Evolutionary conservation across 768 basidiomycete genomes (phyloP), one percentile per base, ranked within the genome.

Genomic region (Epithele typhae): DNA sequence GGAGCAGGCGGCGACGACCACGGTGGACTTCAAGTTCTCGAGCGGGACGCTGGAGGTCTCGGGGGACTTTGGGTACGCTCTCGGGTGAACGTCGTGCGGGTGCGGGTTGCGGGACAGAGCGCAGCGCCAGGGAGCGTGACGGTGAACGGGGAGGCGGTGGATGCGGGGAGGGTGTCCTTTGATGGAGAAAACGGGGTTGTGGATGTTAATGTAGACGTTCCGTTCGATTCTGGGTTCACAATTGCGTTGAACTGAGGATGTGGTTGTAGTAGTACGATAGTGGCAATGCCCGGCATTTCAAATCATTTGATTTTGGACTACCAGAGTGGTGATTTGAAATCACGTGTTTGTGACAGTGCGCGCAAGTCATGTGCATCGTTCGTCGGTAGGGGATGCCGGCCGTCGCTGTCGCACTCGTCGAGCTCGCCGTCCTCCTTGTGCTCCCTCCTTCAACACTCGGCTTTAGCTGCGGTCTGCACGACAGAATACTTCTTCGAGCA

Each of bases 121-220:
- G 49, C 35, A 15, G 42, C 50, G 0, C 68, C 69, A 40, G 25
- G 25, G 32, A 30, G 5, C 4, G 61, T 61, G 3, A 11, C 25
- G 40, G 51, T 63, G 21, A 56, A 59, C 32, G 61, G 59, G 17
- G 55, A 48, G 36, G 24, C 45, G 23, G 45, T 49, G 4, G 35
- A 38, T 7, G 48, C 50, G 25, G 45, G 43, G 4, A 43, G 55
- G 32, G 52, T 69, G 18, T 27, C 52, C 23, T 77, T 70, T 51
- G 68, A 81, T 56, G 46, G 47, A 27, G 43, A 21, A 4, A 66
- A 49, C 10, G 66, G 72, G 59, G 74, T 80, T 27, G 44, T 81
- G 51, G 68, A 71, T 34, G 72, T 81, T 7, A 41, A 53, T 5
- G 54, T 79, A 14, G 69, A 64, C 8, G 51, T 65, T 5, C 63